Base-by-base conservation (phyloP, 257 asterid species). In the Penstemon davidsonii region DNA sequence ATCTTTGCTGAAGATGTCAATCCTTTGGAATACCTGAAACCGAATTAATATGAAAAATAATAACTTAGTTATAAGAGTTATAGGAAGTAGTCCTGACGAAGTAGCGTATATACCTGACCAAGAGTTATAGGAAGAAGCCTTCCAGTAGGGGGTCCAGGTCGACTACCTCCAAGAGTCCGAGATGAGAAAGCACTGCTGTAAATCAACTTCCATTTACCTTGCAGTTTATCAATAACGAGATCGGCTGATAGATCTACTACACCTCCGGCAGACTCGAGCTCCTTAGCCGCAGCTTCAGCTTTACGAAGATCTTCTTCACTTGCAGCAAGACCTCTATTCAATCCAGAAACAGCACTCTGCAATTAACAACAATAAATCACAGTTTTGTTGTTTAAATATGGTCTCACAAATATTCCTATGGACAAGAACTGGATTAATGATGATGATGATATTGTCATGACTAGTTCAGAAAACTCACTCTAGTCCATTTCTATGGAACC, bases 61-160 rank as follows among this genome's bases (percentile, higher is more conserved):
- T 25, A 25, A 25, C 1, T 2, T 25, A 25, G 33, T 25, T 2
- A 25, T 25, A 25, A 25, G 33, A 25, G 33, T 25, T 25, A 25
- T 25, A 25, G 33, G 33, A 25, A 25, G 33, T 25, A 25, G 33
- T 42, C 38, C 15, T 61, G 13, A 7, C 11, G 10, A 5, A 60
- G 37, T 43, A 18, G 13, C 5, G 1, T 57, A 10, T 58, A 7
- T 70, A 93, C 98, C 89, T 83, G 96, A 49, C 99, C 96, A 57
- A 93, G 97, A 12, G 95, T 87, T 15, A 93, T 85, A 12, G 99
- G 99, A 71, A 90, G 96, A 79, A 93, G 96, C 68, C 99, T 83
- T 63, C 96, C 85, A 1, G 90, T 88, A n/a, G 96, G 95, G 40
- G 96, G 99, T 8, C 99, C 99, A 12, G 99, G 97, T 61, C 97